Base-by-base conservation (phyloP, 2,329 filamentous ascomycete species). In the Penicillium italicum region DNA sequence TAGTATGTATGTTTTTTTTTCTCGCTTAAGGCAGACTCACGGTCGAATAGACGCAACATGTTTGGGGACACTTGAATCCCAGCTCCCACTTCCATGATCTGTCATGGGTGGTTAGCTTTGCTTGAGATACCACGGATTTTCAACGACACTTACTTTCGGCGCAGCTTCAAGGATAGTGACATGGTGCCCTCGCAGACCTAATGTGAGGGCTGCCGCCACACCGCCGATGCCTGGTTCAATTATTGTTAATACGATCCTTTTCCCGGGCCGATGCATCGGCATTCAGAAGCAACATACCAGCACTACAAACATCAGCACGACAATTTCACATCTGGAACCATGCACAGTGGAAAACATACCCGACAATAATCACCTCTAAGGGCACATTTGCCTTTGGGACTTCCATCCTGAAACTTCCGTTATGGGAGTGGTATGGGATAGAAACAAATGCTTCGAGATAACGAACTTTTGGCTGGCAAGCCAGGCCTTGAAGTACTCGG, bases 21-120 rank as follows among this genome's bases (percentile, higher is more conserved):
- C n/a, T n/a, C 6, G 37, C 26, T 14, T 3, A 5, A 24, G 1
- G 1, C 37, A 37, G 30, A 66, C 69, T 65, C 56, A 74, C 82
- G 79, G 66, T 90, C 86, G 10, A 94, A 81, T 8, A 93, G 85
- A 6, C 86, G 82, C 4, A 87, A 82, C 81, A 92, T 88, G 62
- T 94, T 94, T 0, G 89, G 89, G 0, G 90, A 88, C 46, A 92
- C 80, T 70, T 94, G 90, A 57, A 94, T 92, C 3, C 90, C 90
- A 1, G 90, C 90, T 42, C 90, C 90, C 8, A 93, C 88, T 58
- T 73, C 71, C 62, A 64, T 62, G 41, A 73, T 61, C 71, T 73
- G 44, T 31, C 16, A 14, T 12, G 2, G 30, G 16, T 37, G 14
- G 12, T 48, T 20, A 28, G 14, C 26, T 1, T 16, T 18, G 11